Evolutionary conservation across 306 rosid genomes (phyloP).

Genomic region (Quercus parvula): DNA sequence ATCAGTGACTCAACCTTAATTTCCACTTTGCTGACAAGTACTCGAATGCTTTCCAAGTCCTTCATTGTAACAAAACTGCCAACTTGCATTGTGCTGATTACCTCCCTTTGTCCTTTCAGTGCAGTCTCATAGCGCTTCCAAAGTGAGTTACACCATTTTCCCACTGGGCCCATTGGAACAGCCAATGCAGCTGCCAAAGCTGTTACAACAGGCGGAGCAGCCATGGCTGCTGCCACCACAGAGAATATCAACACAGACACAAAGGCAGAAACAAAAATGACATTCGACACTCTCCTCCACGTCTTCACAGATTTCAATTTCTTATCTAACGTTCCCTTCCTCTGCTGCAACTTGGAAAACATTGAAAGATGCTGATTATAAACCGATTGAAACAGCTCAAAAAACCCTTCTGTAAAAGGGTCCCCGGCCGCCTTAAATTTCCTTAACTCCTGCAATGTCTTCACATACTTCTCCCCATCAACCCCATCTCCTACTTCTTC

Average conservation of each 20-base stretch:
- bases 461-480: conserved; percentile 46
- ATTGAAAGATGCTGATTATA: conserved; percentile 47
- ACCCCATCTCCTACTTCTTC: conserved; percentile 50
- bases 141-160: conserved; percentile 83
- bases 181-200: conserved; percentile 75
- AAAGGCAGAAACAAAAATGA: conserved; percentile 64
- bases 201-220: conserved; percentile 72
- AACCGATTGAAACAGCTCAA: conserved; percentile 48
- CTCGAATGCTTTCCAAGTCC: conserved; percentile 61
- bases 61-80: conserved; percentile 44
- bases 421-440: conserved; percentile 66
- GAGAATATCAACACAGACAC: conserved; percentile 76
- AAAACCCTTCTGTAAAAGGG: conserved; percentile 74
- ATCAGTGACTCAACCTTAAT: conserved; percentile 45
- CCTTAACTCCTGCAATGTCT: conserved; percentile 65
- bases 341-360: conserved; percentile 46
- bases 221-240: conserved; percentile 82
- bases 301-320: conserved; percentile 63
- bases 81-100: conserved; percentile 57
- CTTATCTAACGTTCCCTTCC: conserved; percentile 73
- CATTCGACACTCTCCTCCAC: conserved; percentile 67
- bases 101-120: conserved; percentile 48
- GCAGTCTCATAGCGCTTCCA: conserved; percentile 54
- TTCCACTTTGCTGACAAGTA: conserved; percentile 46
- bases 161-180: conserved; percentile 78